A percentile compares a stretch with the other conserved stretches of the same genome.
phyloP scores from a whole-genome alignment of 352 stramenopile species.

The Globisporangium canariense region DNA sequence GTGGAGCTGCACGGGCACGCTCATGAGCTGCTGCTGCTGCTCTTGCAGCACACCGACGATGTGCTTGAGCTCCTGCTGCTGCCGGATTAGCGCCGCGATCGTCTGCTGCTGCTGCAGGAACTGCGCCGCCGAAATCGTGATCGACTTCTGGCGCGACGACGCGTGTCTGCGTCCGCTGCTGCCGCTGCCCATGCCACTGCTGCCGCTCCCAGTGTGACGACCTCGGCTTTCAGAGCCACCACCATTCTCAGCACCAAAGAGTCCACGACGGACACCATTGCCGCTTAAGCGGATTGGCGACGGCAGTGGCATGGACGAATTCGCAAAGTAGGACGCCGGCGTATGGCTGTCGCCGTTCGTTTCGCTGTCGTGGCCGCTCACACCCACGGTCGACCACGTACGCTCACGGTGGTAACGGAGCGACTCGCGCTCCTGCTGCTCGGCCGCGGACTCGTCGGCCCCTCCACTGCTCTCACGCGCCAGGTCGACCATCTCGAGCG shows the following conservation, averaged over 20 bases:
- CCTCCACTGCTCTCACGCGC: slow-evolving; percentile 21
- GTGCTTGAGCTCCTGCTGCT: slow-evolving; percentile 84
- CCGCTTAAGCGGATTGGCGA: not conserved
- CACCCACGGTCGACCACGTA: slow-evolving; percentile 1
- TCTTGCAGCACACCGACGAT: slow-evolving; percentile 71
- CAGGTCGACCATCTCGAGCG: slow-evolving; percentile 18
- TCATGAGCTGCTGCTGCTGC: slow-evolving; percentile 76
- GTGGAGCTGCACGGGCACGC: slow-evolving; percentile 57
- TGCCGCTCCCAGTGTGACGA: not conserved
- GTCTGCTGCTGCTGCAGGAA: slow-evolving; percentile 81
- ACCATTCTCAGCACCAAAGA: slow-evolving; percentile 6
- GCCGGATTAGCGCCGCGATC: slow-evolving; percentile 74
- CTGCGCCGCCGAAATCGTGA: slow-evolving; percentile 68
- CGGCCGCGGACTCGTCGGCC: slow-evolving; percentile 15
- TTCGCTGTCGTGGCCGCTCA: not conserved
- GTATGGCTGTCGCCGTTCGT: not conserved
- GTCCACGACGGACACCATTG: not conserved
- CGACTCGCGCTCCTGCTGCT: not conserved
- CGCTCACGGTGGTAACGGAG: not conserved
- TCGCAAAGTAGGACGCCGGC: slow-evolving; percentile 1
- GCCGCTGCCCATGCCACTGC: not conserved
- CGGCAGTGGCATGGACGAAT: not conserved
- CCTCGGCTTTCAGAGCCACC: not conserved
- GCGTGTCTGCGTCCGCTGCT: slow-evolving; percentile 4
- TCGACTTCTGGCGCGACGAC: slow-evolving; percentile 41